Evolutionary conservation across 2,329 filamentous ascomycete species (phyloP).

Genomic region (Helotiales sp.): DNA sequence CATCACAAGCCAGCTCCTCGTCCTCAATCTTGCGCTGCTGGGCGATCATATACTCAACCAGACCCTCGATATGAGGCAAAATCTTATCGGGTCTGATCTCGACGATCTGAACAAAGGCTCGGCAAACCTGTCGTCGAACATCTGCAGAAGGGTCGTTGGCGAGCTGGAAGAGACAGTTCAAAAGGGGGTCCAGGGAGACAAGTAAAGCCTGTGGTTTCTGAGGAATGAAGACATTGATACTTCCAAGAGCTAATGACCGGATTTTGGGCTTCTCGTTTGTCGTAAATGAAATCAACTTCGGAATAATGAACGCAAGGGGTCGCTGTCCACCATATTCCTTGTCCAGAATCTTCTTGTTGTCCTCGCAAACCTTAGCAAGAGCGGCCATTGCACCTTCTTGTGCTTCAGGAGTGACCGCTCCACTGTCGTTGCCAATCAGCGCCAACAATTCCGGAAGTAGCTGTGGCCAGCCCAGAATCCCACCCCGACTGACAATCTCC

Average conservation of each 20-base stretch:
- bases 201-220: conserved; percentile 83
- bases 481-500: conserved; percentile 83
- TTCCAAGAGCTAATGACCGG: conserved; percentile 76
- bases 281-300: conserved; percentile 87
- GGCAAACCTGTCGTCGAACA: conserved; percentile 90
- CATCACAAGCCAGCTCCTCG: conserved; percentile 88
- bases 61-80: conserved; percentile 80
- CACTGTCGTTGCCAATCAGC: conserved; percentile 74
- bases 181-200: conserved; percentile 77
- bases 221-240: conserved; percentile 90
- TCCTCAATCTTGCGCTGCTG: conserved; percentile 85
- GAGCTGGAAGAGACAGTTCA: conserved; percentile 82
- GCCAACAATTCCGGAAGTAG: conserved; percentile 82
- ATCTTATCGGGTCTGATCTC: conserved; percentile 91
- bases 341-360: conserved; percentile 86
- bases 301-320: conserved; percentile 85
- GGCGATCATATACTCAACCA: conserved; percentile 90
- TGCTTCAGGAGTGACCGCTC: conserved; percentile 69
- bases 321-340: conserved; percentile 87
- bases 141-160: conserved; percentile 78
- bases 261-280: conserved; percentile 77
- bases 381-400: conserved; percentile 96
- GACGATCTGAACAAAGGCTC: conserved; percentile 89
- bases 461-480: conserved; percentile 89
- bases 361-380: conserved; percentile 94